A percentile compares a stretch with the other conserved stretches of the same genome.
Conservation (phyloP, 169 alveolate genomes). For the Eimeria maxima region DNA sequence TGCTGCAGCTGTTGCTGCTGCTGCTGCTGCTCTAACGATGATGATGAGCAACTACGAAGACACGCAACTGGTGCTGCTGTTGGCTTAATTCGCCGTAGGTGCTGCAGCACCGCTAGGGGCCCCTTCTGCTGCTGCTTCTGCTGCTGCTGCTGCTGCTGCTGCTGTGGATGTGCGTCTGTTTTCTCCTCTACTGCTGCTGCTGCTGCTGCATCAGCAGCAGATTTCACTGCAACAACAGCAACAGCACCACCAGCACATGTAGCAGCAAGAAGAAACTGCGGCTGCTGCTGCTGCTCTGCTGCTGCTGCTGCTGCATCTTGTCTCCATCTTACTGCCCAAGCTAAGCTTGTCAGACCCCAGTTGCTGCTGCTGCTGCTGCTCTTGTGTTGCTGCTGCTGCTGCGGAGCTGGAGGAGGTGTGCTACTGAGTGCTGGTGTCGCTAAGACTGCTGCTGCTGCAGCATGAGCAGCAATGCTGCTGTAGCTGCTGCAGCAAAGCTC, state of each 20-base stretch:
- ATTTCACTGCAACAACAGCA: constrained; percentile 25
- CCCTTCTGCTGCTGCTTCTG: constrained; percentile 41
- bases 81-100: constrained; percentile 22
- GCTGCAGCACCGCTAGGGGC: constrained; percentile 30
- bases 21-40: constrained; percentile 47
- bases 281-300: constrained; percentile 4
- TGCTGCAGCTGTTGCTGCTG: constrained; percentile 13
- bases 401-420: neutral
- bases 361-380: constrained; percentile 59
- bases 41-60: constrained; percentile 41
- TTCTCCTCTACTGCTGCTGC: neutral
- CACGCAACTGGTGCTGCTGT: constrained; percentile 25
- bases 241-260: constrained; percentile 53
- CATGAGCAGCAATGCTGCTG: constrained; percentile 63
- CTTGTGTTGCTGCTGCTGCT: constrained; percentile 36
- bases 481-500: constrained; percentile 22
- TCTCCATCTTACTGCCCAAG: constrained; percentile 30
- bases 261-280: constrained; percentile 43
- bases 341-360: constrained; percentile 39
- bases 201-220: too few species aligned
- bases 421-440: neutral
- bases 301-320: constrained; percentile 2
- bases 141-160: constrained; percentile 36
- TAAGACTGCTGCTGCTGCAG: constrained; percentile 52
- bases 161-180: neutral